Evolutionary conservation across 2,329 filamentous ascomycete genomes (phyloP), one percentile per base, ranked within the genome.

Genomic region (Scopulariopsis brevicaulis): DNA sequence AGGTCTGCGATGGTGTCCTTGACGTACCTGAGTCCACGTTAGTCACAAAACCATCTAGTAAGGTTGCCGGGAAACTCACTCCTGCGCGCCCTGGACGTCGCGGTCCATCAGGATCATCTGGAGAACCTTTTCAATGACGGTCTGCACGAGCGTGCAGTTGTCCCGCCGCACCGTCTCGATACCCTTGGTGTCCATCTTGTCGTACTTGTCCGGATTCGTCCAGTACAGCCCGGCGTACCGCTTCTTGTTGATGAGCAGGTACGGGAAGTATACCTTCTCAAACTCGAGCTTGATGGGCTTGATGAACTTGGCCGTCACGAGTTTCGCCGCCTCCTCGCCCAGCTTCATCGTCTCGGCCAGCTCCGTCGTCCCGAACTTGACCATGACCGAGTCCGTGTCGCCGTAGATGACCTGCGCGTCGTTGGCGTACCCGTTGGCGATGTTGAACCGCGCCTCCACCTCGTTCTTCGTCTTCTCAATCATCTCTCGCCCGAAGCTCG

Each of bases 141-240:
- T 96, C 72, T 97, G 93, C 18, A 97, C 94, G 60, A 99, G 76
- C 56, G 94, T 79, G 69, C 94, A 99, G 69, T 99, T 99, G 71
- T 99, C 94, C 79, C 94, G 82, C 64, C 94, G 87, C 53, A 99
- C 95, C 3, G 94, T 99, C 73, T 99, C 94, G 64, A 99, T 97
- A 79, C 94, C 94, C 71, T 99, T 99, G 60, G 90, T 97, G 72
- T 99, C 94, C 95, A 99, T 99, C 78, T 97, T 99, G 80, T 99
- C 95, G 71, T 88, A 94, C 72, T 96, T 96, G 50, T 93, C 83
- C 0, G 93, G 84, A 63, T 88, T 94, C 5, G 94, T 99, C 92
- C 92, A 99, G 74, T 90, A 97, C 35, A 99, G 74, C n/a, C 94
- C 94, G 10, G 94, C 94, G 67, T 99, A 99, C 62, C 94, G 88